Evolutionary conservation across 1,284 basidiomycete species (phyloP).

Genomic region (Ganoderma resinaceum): DNA sequence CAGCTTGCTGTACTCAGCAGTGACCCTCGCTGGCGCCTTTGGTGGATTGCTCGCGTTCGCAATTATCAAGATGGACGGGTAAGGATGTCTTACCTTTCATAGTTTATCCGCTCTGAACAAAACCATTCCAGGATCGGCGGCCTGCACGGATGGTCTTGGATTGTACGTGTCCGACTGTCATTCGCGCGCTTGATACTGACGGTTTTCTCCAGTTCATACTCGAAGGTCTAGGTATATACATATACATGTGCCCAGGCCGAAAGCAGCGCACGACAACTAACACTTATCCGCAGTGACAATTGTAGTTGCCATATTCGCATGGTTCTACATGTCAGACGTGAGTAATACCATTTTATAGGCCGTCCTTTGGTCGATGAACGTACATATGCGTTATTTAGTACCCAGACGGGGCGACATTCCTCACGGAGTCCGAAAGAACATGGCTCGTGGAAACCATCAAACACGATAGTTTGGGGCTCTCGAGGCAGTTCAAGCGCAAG

Average conservation of each 20-base stretch:
- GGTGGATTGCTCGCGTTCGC: slow-evolving; percentile 21
- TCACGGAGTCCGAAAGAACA: slow-evolving; percentile 39
- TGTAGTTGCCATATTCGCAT: slow-evolving; percentile 7
- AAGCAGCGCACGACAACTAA: not conserved
- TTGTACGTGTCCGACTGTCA: not conserved
- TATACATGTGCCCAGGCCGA: not conserved
- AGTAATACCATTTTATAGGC: not conserved
- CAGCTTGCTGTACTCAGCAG: slow-evolving; percentile 60
- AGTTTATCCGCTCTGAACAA: not conserved
- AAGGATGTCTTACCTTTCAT: not conserved
- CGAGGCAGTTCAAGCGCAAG: slow-evolving; percentile 33
- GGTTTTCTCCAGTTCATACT: slow-evolving; percentile 9
- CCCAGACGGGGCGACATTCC: slow-evolving; percentile 27
- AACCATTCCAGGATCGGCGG: slow-evolving; percentile 1
- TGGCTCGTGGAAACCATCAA: slow-evolving; percentile 44
- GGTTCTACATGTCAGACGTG: slow-evolving; percentile 17
- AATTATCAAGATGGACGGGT: slow-evolving; percentile 18
- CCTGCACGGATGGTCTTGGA: slow-evolving; percentile 15
- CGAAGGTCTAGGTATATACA: slow-evolving; percentile 4
- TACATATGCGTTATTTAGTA: not conserved
- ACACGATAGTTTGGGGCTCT: slow-evolving; percentile 27
- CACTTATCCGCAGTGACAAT: not conserved
- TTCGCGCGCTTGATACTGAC: not conserved
- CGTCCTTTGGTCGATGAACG: not conserved
- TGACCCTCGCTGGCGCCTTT: slow-evolving; percentile 52